Evolutionary conservation across 305 asterid genomes (phyloP), one percentile per base, ranked within the genome.

Genomic region (Solanum hybrid): DNA sequence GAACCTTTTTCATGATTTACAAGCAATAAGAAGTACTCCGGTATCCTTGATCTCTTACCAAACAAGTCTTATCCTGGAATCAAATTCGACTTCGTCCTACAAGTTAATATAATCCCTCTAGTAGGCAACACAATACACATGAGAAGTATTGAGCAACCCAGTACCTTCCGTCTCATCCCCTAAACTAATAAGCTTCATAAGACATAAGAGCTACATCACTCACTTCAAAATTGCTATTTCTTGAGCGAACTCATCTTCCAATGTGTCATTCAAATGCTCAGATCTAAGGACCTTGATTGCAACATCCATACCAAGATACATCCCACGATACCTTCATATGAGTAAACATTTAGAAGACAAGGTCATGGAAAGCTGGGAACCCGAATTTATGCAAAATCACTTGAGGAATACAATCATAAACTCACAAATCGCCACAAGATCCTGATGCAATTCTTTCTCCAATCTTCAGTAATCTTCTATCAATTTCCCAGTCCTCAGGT

Each of bases 401-500:
- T 26, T 76, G 88, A 68, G 65, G 37, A 41, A 89, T 78, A 78
- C 89, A 85, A 91, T 24, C 81, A 87, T 86, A 88, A 90, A 96
- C 99, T 93, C 90, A 97, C 99, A 96, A 92, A 89, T 95, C 96
- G 89, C 97, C 98, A 87, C 97, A 96, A 92, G 99, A 96, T 87
- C 99, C 99, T 83, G 95, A 96, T 90, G 98, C 98, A 9, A 96
- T 93, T 94, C 92, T 96, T 90, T 95, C 97, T 92, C 96, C 98
- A 4, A 95, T 93, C 93, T 94, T 95, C 95, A 97, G 92, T 88
- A 92, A 91, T 92, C 96, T 94, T 94, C 95, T 92, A 91, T 97
- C 97, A 38, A 97, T 93, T 93, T 95, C 97, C 97, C 97, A 95
- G 87, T 93, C 95, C 91, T 90, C 96, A 32, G 88, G 84, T 89